A percentile compares a stretch with the other conserved stretches of the same genome.
phyloP scores from a whole-genome alignment of 169 alveolate species.

The Eimeria zaria region DNA sequence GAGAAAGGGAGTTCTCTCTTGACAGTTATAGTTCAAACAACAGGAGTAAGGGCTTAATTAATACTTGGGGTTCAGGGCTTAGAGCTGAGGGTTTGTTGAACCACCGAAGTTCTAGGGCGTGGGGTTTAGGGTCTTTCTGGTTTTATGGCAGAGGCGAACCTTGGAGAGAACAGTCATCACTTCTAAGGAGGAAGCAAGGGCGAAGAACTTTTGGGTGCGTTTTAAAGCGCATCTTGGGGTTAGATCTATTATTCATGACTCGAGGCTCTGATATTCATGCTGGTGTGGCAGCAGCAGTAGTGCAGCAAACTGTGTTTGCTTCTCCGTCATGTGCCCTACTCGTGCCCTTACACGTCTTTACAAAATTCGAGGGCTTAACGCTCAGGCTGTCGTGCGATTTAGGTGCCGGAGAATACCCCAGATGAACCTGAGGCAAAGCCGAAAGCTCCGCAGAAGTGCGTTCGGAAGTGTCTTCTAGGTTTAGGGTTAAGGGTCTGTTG shows the following conservation, averaged over 20 bases:
- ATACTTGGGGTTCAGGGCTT: background rate
- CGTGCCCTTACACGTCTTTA: background rate
- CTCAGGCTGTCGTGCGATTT: background rate
- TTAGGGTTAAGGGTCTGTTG: background rate
- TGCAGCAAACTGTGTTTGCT: background rate
- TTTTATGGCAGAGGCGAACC: constrained; percentile 48
- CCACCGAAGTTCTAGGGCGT: background rate
- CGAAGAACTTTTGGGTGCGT: constrained; percentile 78
- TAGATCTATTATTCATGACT: background rate
- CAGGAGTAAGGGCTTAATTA: background rate
- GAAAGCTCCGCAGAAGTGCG: constrained; percentile 56
- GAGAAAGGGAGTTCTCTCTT: too few relatives aligned
- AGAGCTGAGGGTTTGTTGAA: background rate
- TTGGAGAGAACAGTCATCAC: constrained; percentile 46
- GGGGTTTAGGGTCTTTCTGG: background rate
- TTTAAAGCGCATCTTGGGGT: background rate
- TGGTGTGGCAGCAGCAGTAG: background rate
- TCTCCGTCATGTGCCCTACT: background rate
- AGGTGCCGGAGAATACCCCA: constrained; percentile 73
- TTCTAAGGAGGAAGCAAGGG: constrained; percentile 71
- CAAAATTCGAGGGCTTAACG: background rate
- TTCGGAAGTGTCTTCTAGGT: background rate
- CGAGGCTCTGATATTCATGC: background rate
- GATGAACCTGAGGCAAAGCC: constrained; percentile 63
- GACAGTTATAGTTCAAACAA: background rate